Evolutionary conservation across 139 green algal species (phyloP), one percentile per base, ranked within the genome.

Genomic region (Micractinium sp.): DNA sequence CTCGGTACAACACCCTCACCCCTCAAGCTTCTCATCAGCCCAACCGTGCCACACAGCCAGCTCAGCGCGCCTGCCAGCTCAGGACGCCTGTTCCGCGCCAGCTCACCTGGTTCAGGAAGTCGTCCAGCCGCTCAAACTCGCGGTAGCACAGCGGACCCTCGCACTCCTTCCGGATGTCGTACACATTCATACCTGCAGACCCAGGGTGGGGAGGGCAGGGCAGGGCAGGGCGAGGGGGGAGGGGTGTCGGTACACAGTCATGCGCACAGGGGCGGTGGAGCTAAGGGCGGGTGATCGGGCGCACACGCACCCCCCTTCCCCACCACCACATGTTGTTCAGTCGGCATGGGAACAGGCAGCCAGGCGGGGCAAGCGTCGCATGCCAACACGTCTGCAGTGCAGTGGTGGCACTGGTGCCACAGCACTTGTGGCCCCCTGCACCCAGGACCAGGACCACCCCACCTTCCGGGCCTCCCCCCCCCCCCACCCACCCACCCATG

Each of bases 91-190:
- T 12, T n/a, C n/a, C 16, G 2, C 33, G 29, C 73, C 20, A n/a
- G 39, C 77, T 19, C 22, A 87, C 85, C 56, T 91, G 90, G 93
- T 96, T 97, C 39, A 97, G 87, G 90, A 95, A 97, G 39, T 88
- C 36, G 73, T 95, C 91, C 78, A 88, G 83, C 25, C 76, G 38
- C 85, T 93, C 90, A 77, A 97, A 96, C 84, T 98, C 91, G 15
- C 19, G 92, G 90, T 99, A 99, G 93, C 97, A 99, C n/a, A 98
- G 93, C 1, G 88, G 82, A 0, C 95, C 95, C 41, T 91, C 90
- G 77, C 97, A 99, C 76, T 91, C 60, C 93, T 97, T 97, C 75
- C 94, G 93, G 90, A 98, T 97, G 93, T 99, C 96, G 84, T 98
- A 99, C 81, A 98, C 95, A 89, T 97, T 97, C 82, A 97, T 93